Evolutionary conservation across 164 flowering plant species (phyloP), one percentile per base, ranked within the genome.

Genomic region (Amborella trichopoda): DNA sequence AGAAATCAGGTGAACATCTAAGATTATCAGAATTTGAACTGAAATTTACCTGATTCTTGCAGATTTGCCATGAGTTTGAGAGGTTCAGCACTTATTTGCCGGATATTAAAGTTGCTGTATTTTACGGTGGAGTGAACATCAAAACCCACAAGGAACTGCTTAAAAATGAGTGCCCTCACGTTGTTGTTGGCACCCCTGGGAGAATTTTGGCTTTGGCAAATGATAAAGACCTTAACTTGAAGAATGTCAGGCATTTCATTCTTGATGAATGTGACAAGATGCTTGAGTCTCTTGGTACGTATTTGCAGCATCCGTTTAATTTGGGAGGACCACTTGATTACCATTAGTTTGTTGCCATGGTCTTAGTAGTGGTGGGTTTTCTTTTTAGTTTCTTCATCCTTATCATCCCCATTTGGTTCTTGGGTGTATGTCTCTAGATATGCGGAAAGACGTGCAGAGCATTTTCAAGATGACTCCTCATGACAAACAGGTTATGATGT

Each of bases 401-500:
- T 8, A 28, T 4, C 3, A 22, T 11, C 0, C 20, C 37, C 18
- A 28, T 18, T 3, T 9, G 40, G 28, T 18, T 43, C 20, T 38
- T 38, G 17, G 16, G 11, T 8, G 16, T 6, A 34, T 42, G 3
- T 40, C 24, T 72, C 62, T 64, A 91, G 98, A 91, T 57, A 91
- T 91, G 98, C 77, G 98, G 67, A 91, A 76, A 68, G 98, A 91
- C 67, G 96, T 86, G 56, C 96, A 91, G 59, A 94, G 84, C 63
- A 91, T 91, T 21, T 90, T 90, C 74, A 90, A 87, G 77, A 72
- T 87, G 96, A 91, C 96, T 3, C 96, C 99, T 28, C 96, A 91
- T 69, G 96, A 91, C 62, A 91, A 91, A 72, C 81, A 91, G 78
- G 99, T 87, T 20, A 91, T 91, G 99, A 91, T 91, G 99, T 91